phyloP scores from a whole-genome alignment of 2,329 filamentous ascomycete species.

The Mycosphaerella sp. region DNA sequence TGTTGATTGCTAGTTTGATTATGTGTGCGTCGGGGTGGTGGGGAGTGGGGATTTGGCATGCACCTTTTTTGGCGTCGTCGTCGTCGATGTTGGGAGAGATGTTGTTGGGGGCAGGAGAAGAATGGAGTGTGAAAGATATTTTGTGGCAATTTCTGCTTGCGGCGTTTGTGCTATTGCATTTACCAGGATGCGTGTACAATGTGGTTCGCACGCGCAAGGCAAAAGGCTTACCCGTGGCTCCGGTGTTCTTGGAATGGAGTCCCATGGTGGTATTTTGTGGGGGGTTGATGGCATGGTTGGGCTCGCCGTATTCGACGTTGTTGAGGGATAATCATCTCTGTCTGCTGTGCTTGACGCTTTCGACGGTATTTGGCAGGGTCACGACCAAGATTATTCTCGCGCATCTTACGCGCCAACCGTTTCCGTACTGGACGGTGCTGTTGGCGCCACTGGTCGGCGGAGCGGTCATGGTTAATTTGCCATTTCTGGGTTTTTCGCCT shows the following conservation, averaged over 20 bases:
- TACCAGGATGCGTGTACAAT: constrained; percentile 85
- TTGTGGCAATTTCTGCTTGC: constrained; percentile 61
- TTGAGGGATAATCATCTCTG: constrained; percentile 80
- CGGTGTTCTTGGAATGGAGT: constrained; percentile 88
- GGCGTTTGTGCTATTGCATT: constrained; percentile 53
- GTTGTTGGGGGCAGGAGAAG: too few species aligned
- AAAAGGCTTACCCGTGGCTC: constrained; percentile 65
- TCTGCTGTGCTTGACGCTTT: constrained; percentile 86
- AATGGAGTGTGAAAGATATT: constrained; percentile 70
- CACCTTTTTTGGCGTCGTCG: constrained; percentile 35
- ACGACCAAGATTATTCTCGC: constrained; percentile 99
- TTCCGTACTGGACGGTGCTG: constrained; percentile 95
- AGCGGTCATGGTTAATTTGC: constrained; percentile 75
- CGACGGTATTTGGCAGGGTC: constrained; percentile 96
- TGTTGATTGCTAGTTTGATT: constrained; percentile 77
- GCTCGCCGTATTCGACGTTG: constrained; percentile 77
- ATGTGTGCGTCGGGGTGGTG: constrained; percentile 85
- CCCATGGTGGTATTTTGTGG: constrained; percentile 78
- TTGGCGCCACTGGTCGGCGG: constrained; percentile 80
- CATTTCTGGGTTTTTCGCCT: constrained; percentile 62
- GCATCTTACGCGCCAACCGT: constrained; percentile 85
- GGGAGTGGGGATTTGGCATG: constrained; percentile 80
- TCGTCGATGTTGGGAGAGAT: constrained; percentile 59
- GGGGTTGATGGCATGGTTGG: constrained; percentile 75
- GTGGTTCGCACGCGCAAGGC: constrained; percentile 69